Conservation (phyloP, 805 yeast species). For the Maudiozyma barnettii region DNA sequence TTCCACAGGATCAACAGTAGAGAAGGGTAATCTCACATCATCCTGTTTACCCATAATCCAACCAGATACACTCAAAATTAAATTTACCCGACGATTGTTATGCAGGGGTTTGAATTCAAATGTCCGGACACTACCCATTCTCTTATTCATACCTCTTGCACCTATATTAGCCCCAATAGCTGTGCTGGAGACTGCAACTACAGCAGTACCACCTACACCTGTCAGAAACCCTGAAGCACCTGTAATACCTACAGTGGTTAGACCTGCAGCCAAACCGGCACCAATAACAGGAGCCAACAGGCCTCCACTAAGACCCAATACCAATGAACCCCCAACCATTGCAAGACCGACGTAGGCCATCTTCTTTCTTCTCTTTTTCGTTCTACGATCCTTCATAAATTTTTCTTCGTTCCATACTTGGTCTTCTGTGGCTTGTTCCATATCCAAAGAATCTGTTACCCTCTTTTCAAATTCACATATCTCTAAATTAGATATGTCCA, state of each 20-base stretch:
- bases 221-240: slow-evolving; percentile 93
- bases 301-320: slow-evolving; percentile 92
- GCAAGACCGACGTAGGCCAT: slow-evolving; percentile 88
- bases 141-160: slow-evolving; percentile 66
- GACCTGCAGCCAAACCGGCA: slow-evolving; percentile 95
- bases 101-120: slow-evolving; percentile 91
- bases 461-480: slow-evolving; percentile 83
- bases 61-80: slow-evolving; percentile 85
- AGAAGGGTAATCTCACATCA: slow-evolving; percentile 92
- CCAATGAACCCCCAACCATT: slow-evolving; percentile 90
- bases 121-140: slow-evolving; percentile 88
- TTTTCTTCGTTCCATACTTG: slow-evolving; percentile 66
- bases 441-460: slow-evolving; percentile 80
- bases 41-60: slow-evolving; percentile 96
- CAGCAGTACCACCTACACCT: slow-evolving; percentile 93
- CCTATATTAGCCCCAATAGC: slow-evolving; percentile 89
- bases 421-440: slow-evolving; percentile 67
- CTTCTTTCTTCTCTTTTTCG: slow-evolving; percentile 53
- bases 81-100: slow-evolving; percentile 78
- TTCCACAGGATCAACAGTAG: slow-evolving; percentile 95
- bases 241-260: slow-evolving; percentile 85
- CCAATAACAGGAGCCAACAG: slow-evolving; percentile 95
- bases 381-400: slow-evolving; percentile 63
- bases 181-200: slow-evolving; percentile 86
- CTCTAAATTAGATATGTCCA: slow-evolving; percentile 57